phyloP scores from a whole-genome alignment of 805 yeast genomes.

The Ogataea wickerhamii region DNA sequence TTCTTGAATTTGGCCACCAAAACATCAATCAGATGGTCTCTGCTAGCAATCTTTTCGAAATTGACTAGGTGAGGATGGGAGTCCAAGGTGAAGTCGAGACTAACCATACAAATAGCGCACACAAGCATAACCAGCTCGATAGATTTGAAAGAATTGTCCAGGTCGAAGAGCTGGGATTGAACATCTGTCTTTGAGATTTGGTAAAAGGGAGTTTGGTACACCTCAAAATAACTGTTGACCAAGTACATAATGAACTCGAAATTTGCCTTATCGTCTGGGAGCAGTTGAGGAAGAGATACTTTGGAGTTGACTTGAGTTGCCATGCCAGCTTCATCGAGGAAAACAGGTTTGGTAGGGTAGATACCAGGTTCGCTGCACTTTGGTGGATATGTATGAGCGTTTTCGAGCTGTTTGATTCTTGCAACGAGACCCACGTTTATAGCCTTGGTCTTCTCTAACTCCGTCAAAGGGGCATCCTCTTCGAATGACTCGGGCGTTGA shows the following conservation, averaged over 20 bases:
- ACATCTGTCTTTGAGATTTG: conserved; percentile 7
- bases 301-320: conserved; percentile 3
- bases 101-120: conserved; percentile 8
- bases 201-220: conserved; percentile 3
- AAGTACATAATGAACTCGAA: conserved; percentile 5
- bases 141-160: conserved; percentile 10
- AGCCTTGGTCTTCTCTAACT: conserved; percentile 4
- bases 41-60: conserved; percentile 1
- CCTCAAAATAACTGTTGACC: conserved; percentile 7
- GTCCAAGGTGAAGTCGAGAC: conserved; percentile 8
- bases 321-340: conserved; percentile 1
- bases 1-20: conserved; percentile 9
- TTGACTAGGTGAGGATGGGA: background rate
- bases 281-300: conserved; percentile 15
- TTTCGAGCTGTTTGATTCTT: conserved; percentile 2
- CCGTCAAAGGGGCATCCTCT: background rate
- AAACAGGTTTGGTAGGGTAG: conserved; percentile 7
- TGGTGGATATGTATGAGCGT: background rate
- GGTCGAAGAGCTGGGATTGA: background rate
- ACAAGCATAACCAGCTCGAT: conserved; percentile 18
- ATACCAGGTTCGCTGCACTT: background rate
- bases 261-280: conserved; percentile 5
- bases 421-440: conserved; percentile 3
- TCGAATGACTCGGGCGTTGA: background rate
- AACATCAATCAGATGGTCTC: conserved; percentile 1